Conservation (phyloP, 495 filamentous ascomycete species). For the Penicillium verhagenii region DNA sequence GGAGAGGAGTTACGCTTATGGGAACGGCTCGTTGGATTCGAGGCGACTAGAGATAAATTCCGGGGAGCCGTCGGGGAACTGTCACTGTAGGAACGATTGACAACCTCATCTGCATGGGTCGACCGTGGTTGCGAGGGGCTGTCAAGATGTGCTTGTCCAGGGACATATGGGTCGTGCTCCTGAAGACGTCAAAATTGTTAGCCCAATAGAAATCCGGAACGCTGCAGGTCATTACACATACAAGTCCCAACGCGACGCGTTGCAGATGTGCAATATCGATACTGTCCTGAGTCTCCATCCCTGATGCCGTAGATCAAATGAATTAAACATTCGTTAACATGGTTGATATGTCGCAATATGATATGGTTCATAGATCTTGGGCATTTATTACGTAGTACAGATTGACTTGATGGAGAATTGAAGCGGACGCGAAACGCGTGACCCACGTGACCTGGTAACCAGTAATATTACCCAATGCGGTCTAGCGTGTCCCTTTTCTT, state of each 20-base stretch:
- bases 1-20: not conserved
- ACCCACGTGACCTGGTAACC: conserved; percentile 29
- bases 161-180: conserved; percentile 30
- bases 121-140: conserved; percentile 6
- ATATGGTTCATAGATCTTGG: not conserved
- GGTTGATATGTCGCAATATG: not conserved
- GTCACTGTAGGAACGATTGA: conserved; percentile 10
- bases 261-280: conserved; percentile 50
- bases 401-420: not conserved
- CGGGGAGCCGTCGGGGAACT: not conserved
- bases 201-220: conserved; percentile 30
- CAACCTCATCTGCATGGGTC: not conserved
- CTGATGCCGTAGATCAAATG: not conserved
- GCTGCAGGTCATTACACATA: conserved; percentile 40
- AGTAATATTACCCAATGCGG: conserved; percentile 33
- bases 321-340: not conserved
- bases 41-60: conserved; percentile 6
- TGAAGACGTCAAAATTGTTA: conserved; percentile 29
- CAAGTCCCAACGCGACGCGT: conserved; percentile 49
- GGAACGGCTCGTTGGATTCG: conserved; percentile 5
- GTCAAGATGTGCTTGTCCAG: conserved; percentile 9
- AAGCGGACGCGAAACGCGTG: conserved; percentile 38
- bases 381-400: not conserved
- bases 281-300: conserved; percentile 50
- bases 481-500: conserved; percentile 18